phyloP scores from a whole-genome alignment of 2,329 filamentous ascomycete genomes.

The Rosellinia necatrix region DNA sequence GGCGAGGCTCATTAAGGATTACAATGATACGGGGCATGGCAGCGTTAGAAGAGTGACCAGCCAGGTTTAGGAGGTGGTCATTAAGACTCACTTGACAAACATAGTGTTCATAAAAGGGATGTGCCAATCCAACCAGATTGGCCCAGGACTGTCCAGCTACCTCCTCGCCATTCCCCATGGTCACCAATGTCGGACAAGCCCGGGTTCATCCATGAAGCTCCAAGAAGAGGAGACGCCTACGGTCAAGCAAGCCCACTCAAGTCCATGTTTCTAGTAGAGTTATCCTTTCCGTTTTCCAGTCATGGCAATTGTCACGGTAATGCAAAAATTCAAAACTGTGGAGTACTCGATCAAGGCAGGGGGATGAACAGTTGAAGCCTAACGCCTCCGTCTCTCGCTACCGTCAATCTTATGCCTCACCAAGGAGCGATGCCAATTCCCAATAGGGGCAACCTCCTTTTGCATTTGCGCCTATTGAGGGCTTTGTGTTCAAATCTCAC shows the following conservation, averaged over 20 bases:
- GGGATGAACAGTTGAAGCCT: not conserved
- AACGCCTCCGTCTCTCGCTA: not conserved
- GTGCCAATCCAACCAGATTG: not conserved
- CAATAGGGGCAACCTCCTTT: not conserved
- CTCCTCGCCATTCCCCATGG: not conserved
- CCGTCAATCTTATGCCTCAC: not conserved
- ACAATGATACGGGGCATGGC: slow-evolving; percentile 14
- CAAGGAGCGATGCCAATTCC: not conserved
- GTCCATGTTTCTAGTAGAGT: not conserved
- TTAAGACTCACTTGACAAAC: slow-evolving; percentile 5
- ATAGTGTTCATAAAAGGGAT: slow-evolving; percentile 16
- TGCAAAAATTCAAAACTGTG: not conserved
- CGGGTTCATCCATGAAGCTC: not conserved
- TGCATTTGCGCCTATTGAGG: not conserved
- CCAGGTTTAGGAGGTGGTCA: not conserved
- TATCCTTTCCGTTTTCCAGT: not conserved
- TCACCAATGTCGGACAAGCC: not conserved
- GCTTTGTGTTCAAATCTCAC: too few relatives aligned
- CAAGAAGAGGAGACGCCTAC: not conserved
- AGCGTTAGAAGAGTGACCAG: slow-evolving; percentile 15
- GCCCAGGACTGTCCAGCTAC: not conserved
- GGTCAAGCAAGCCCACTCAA: not conserved
- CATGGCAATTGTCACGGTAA: not conserved
- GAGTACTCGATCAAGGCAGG: not conserved
- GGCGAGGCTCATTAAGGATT: slow-evolving; percentile 3